Conservation (phyloP, 164 flowering plant genomes). For the Houttuynia cordata region DNA sequence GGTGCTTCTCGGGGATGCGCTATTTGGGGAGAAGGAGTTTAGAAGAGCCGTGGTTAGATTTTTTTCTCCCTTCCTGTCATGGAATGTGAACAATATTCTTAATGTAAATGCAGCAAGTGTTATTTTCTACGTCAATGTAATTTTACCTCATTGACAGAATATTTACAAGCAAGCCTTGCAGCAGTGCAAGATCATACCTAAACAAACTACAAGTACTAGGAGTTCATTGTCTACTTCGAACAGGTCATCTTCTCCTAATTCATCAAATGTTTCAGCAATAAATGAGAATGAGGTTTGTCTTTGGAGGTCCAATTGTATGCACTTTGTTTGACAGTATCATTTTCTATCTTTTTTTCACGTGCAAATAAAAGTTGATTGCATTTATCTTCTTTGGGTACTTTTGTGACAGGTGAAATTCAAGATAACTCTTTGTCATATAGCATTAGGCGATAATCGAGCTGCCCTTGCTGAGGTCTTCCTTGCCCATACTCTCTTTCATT, state of each 20-base stretch:
- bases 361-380: background rate
- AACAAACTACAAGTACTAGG: constrained; percentile 48
- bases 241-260: constrained; percentile 86
- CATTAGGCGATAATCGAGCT: constrained; percentile 54
- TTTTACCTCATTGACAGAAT: constrained; percentile 29
- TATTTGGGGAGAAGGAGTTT: constrained; percentile 68
- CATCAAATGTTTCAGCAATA: constrained; percentile 43
- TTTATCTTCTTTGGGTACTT: background rate
- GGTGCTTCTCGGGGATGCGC: constrained; percentile 82
- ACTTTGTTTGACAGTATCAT: background rate
- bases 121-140: background rate
- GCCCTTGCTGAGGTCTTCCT: constrained; percentile 76
- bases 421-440: constrained; percentile 63
- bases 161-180: constrained; percentile 89
- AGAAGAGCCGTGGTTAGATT: constrained; percentile 54
- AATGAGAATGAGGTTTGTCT: constrained; percentile 79
- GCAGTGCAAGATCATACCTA: constrained; percentile 59
- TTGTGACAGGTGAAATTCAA: constrained; percentile 75
- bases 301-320: too few relatives aligned
- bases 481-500: background rate
- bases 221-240: constrained; percentile 52
- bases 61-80: background rate
- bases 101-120: background rate
- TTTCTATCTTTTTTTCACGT: background rate
- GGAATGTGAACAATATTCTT: too few relatives aligned